Evolutionary conservation across 352 stramenopile genomes (phyloP), one percentile per base, ranked within the genome.

Genomic region (Globisporangium irregulare): DNA sequence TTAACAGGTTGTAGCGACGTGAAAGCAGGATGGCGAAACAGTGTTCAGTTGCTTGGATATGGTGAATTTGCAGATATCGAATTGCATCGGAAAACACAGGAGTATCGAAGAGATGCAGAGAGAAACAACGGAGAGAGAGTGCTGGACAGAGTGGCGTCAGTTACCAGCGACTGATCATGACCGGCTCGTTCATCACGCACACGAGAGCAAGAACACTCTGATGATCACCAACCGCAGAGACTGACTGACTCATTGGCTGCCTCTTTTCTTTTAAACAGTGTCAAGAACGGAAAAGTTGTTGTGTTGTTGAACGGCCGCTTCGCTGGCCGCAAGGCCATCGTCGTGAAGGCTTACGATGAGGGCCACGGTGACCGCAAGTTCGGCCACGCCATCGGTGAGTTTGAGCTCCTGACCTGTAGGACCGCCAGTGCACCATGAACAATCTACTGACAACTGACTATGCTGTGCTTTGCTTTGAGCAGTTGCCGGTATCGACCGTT

Each of bases 251-350:
- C 62, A 50, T 75, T 54, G 15, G 72, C 62, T 78, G 24, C 24
- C 10, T 8, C 61, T 18, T 54, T 46, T 53, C 57, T 51, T 73
- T 29, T 34, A n/a, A 69, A 64, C 77, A 96, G 89, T 91, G 84
- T 98, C 76, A 99, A 99, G 90, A 95, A 89, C 76, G 98, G 98
- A 95, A 99, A 99, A 86, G 97, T 99, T 82, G 98, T 99, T 76
- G 96, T 99, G 75, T 82, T 99, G 80, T 90, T 99, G 77, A 97
- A 98, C 73, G 98, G 98, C 79, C 95, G 97, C 75, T 99, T 99
- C 81, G 98, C 98, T 67, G 98, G 98, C 78, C 97, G 97, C 83
- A 99, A 99, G 89, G 98, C 97, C 71, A 97, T 99, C 66, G 97
- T 99, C 66, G 96, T 99, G 57, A 99, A 99, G 91, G 98, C 97